These are phyloP conservation scores for Eruca vesicaria DNA, from an alignment of 441 rosid genomes.

Conservation along the genomic window DNA sequence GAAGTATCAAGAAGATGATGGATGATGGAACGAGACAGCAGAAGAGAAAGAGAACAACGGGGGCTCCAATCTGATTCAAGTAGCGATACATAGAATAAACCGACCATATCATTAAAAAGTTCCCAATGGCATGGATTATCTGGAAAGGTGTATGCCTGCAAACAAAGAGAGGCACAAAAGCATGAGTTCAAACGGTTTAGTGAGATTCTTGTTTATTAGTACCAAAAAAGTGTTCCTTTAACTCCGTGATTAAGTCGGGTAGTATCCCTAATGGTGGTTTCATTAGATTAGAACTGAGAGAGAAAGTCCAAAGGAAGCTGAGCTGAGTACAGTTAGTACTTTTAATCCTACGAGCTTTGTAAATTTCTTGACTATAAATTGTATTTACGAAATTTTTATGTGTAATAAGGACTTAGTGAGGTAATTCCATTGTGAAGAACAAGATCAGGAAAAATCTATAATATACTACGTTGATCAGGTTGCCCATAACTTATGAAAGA, in stretches of 20 bases:
- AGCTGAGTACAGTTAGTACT: too few species aligned
- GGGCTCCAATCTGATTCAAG: slow-evolving; percentile 75
- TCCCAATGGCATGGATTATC: slow-evolving; percentile 73
- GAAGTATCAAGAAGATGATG: slow-evolving; percentile 61
- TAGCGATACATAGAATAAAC: slow-evolving; percentile 83
- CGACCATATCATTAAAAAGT: slow-evolving; percentile 92
- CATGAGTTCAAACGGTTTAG: background rate
- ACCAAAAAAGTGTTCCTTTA: background rate
- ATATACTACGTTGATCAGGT: background rate
- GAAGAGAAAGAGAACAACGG: slow-evolving; percentile 82
- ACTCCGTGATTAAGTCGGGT: background rate
- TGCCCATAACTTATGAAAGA: background rate
- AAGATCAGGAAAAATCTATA: background rate
- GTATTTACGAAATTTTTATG: too few species aligned
- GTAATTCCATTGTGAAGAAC: background rate
- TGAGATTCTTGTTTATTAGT: background rate
- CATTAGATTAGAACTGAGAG: too few species aligned
- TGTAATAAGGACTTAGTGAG: too few species aligned
- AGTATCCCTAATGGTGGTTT: too few species aligned
- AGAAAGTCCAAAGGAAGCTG: too few species aligned
- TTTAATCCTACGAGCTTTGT: too few species aligned
- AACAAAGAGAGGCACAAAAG: background rate
- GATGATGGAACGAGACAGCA: slow-evolving; percentile 82
- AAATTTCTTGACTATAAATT: too few species aligned
- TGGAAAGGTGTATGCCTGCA: slow-evolving; percentile 79